Base-by-base conservation (phyloP, 768 basidiomycete genomes). In the Cystofilobasidium macerans region DNA sequence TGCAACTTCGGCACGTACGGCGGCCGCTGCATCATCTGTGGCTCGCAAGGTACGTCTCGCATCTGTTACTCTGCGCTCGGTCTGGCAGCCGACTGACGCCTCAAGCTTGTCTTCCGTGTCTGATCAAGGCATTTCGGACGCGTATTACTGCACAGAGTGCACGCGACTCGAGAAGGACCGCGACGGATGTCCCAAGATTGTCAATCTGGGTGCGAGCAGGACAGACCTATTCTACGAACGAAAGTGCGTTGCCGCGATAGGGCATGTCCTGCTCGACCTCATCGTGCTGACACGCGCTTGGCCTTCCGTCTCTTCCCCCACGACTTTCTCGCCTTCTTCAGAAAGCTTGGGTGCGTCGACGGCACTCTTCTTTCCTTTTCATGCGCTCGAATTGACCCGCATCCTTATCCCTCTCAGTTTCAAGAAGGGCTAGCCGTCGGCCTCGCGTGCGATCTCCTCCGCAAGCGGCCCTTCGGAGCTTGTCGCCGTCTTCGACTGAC, bases 1-100 rank as follows among this genome's bases (percentile, higher is more conserved):
- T 99, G 95, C 78, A 98, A 98, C 77, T 99, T 98, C 78, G 89
- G 92, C 71, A 72, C 91, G 53, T 95, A 95, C 75, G 92, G 95
- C 28, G 94, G 94, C 58, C 82, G 92, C 70, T 99, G 95, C 75
- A 98, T 97, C 77, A 95, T 98, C 69, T 99, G 95, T 71, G 90
- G 92, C 57, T 85, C 91, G 51, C 91, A 89, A 72, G 94, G 93
- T 95, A 71, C 69, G 82, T 71, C 42, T n/a, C n/a, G n/a, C n/a
- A 28, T 16, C 26, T 4, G 47, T 66, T 12, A 9, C 42, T 12
- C 20, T 16, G 30, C 18, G 42, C 38, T 33, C 53, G 5, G 7
- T 62, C 35, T 36, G 40, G 35, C 42, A 22, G 18, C 24, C 4
- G n/a, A 24, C 68, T 33, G 22, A 56, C 40, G 63, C 30, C 69